Conservation (phyloP, 148 eudicot genomes). For the Heliamphora exappendiculata region DNA sequence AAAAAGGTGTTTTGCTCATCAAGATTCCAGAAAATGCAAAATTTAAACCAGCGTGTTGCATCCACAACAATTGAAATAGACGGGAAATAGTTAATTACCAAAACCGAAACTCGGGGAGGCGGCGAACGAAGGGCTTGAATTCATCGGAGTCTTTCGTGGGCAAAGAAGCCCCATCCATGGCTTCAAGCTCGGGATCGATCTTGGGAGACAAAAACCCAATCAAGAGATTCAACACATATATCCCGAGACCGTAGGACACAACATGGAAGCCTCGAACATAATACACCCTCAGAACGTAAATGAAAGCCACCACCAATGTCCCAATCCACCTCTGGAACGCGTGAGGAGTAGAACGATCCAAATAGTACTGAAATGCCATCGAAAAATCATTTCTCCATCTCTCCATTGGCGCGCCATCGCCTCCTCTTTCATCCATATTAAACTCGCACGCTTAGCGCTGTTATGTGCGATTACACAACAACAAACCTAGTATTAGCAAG, state of each 20-base stretch:
- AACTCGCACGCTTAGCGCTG: background rate
- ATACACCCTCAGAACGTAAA: constrained; percentile 52
- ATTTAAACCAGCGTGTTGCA: background rate
- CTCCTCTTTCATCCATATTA: constrained; percentile 25
- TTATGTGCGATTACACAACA: background rate
- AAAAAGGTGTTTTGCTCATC: background rate
- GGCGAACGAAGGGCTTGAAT: constrained; percentile 71
- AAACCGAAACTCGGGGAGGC: constrained; percentile 74
- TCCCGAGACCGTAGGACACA: constrained; percentile 72
- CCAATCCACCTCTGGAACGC: constrained; percentile 57
- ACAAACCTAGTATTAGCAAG: background rate
- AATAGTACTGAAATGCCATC: constrained; percentile 40
- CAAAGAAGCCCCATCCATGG: constrained; percentile 46
- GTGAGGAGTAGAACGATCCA: constrained; percentile 65
- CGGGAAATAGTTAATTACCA: constrained; percentile 36
- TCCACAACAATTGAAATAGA: background rate
- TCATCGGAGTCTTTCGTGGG: constrained; percentile 66
- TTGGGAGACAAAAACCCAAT: constrained; percentile 82
- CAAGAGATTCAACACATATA: too few relatives aligned
- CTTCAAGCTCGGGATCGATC: constrained; percentile 76
- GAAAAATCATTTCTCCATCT: constrained; percentile 43
- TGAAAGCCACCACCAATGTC: constrained; percentile 35
- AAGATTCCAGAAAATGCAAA: background rate
- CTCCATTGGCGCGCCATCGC: constrained; percentile 30
- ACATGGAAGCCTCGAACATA: constrained; percentile 62